Evolutionary conservation across 2,329 filamentous ascomycete species (phyloP), one percentile per base, ranked within the genome.

Genomic region (Colletotrichum acutatum): DNA sequence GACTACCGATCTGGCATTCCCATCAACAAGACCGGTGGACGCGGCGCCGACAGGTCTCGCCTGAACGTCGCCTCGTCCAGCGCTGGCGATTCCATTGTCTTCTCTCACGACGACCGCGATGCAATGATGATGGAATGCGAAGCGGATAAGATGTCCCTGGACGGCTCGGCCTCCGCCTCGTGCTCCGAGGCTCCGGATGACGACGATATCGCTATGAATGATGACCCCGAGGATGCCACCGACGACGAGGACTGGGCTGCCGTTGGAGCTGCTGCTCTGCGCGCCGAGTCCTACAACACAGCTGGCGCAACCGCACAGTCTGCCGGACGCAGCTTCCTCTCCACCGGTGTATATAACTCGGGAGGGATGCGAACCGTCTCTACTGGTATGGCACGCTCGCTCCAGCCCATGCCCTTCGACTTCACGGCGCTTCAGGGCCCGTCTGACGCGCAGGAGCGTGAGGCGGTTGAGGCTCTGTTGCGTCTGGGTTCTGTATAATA

Each of bases 211-310:
- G 87, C 82, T 83, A 90, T 92, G 85, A 91, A 92, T 77, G 93
- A 94, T 77, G 93, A 97, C 79, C 91, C 94, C 74, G 92, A 93
- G 76, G 95, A 98, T 79, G 90, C 94, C 72, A 98, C 97, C 28
- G 97, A 98, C 80, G 95, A 98, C 80, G 96, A 98, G 83, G 95
- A 98, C 83, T 98, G 96, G 95, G 94, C 94, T 59, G 91, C 93
- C 65, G 93, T 98, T 74, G 96, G 95, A 67, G 94, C 95, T 34
- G 95, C 93, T 67, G 94, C 94, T 76, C 89, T 98, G 77, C 92
- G 95, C 76, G 89, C 90, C 72, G 88, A 88, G 61, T 92, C 90
- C 7, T 91, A 91, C 78, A 87, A 88, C 67, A 88, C 83, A 78
- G 88, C 86, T 77, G 85, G 82, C 8, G 84, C 87, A 68, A 37